These are phyloP conservation scores for Diaporthe eres DNA, from an alignment of 2,329 filamentous ascomycete species.

Conservation along the genomic window DNA sequence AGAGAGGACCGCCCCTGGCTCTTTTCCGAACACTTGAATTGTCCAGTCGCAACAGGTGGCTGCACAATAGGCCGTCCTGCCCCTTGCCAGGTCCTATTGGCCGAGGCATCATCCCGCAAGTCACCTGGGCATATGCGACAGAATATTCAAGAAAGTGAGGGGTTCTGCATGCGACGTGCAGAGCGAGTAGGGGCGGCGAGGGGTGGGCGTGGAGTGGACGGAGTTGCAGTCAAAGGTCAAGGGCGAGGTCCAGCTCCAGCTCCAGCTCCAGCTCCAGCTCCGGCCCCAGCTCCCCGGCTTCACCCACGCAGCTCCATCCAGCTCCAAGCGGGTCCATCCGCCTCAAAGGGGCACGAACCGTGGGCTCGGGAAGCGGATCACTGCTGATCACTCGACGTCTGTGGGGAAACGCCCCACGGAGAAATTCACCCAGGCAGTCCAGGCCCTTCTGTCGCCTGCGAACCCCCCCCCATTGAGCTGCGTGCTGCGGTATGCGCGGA, in stretches of 20 bases:
- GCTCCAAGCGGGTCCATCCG: conserved; percentile 12
- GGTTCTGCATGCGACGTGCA: background rate
- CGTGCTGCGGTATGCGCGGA: background rate
- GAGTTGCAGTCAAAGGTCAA: too few species aligned
- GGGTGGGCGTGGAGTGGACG: background rate
- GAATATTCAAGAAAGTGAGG: background rate
- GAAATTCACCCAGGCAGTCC: conserved; percentile 25
- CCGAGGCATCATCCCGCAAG: background rate
- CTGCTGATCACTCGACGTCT: conserved; percentile 31
- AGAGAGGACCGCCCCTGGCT: too few species aligned
- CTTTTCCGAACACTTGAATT: background rate
- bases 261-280: background rate
- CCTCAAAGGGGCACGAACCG: conserved; percentile 19
- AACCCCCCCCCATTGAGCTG: background rate
- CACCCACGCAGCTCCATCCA: background rate
- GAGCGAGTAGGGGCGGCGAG: background rate
- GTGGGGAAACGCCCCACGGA: conserved; percentile 36
- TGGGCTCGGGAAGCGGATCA: conserved; percentile 31
- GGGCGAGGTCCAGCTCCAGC: background rate
- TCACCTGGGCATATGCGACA: background rate
- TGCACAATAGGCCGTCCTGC: background rate
- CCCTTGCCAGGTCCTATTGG: background rate
- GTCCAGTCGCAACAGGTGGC: conserved; percentile 21
- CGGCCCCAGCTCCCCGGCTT: background rate
- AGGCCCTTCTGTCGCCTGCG: conserved; percentile 25